Evolutionary conservation across 129 eudicot species (phyloP).

Genomic region (Mikania micrantha): DNA sequence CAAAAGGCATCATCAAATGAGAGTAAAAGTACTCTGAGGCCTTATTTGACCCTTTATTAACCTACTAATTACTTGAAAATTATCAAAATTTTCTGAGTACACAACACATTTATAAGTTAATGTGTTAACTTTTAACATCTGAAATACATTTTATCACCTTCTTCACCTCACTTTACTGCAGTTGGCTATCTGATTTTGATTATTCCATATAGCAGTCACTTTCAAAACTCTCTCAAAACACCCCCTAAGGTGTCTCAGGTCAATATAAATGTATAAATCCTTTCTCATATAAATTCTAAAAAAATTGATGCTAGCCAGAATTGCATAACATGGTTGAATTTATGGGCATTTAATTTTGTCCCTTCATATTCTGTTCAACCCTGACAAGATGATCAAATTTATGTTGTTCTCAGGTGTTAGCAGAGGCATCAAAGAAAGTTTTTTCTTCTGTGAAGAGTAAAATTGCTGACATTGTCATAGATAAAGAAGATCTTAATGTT

Average conservation of each 20-base stretch:
- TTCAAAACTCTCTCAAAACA: neutral
- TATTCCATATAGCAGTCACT: neutral
- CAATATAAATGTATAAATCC: neutral
- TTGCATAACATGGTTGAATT: neutral
- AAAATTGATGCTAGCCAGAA: neutral
- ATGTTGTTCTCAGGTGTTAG: constrained; percentile 62
- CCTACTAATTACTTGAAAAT: neutral
- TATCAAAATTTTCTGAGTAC: neutral
- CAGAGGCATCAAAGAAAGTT: constrained; percentile 66
- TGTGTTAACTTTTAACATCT: neutral
- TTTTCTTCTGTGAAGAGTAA: constrained; percentile 52
- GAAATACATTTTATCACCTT: neutral
- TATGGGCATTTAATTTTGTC: neutral
- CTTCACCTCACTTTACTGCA: neutral
- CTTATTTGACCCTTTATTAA: neutral
- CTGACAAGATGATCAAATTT: constrained; percentile 5
- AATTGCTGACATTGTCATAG: constrained; percentile 29
- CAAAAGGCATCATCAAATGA: neutral
- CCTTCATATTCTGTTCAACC: neutral
- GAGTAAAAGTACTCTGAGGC: neutral
- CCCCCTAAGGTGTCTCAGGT: neutral
- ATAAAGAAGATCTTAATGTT: constrained; percentile 40
- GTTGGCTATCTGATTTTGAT: neutral
- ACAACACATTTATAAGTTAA: neutral
- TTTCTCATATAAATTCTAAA: neutral